Percentiles rank a stretch among this genome's conserved stretches.
Conservation (phyloP, 768 basidiomycete species). For the Chalciporus piperatus region DNA sequence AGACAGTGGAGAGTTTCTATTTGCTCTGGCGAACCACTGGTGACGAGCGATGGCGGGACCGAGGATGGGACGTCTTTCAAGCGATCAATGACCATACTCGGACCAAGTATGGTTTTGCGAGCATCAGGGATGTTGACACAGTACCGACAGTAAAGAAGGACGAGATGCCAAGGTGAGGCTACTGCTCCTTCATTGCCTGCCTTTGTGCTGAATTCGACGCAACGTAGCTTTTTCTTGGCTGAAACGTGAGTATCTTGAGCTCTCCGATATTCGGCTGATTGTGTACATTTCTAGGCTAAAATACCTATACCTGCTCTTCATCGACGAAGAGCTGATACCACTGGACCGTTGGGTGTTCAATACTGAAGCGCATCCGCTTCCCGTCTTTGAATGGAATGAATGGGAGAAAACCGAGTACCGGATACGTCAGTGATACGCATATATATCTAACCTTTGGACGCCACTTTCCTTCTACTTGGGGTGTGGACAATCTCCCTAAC, state of each 20-base stretch:
- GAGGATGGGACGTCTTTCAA: conserved; percentile 44
- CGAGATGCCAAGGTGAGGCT: conserved; percentile 44
- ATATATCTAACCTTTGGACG: not conserved
- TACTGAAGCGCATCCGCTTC: conserved; percentile 41
- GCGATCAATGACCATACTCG: conserved; percentile 48
- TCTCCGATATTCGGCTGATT: not conserved
- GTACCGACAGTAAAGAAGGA: conserved; percentile 33
- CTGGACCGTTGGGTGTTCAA: conserved; percentile 38
- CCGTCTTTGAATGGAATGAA: conserved; percentile 27
- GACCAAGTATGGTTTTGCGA: conserved; percentile 46
- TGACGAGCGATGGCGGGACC: conserved; percentile 48
- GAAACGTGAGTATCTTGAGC: conserved; percentile 20
- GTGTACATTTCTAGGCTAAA: conserved; percentile 10
- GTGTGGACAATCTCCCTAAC: no score
- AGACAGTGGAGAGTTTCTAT: conserved; percentile 56
- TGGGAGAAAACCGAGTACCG: conserved; percentile 19
- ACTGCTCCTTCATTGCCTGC: not conserved
- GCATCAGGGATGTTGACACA: conserved; percentile 37
- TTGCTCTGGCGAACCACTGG: conserved; percentile 53
- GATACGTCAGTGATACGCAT: conserved; percentile 3
- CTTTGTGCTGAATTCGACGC: not conserved
- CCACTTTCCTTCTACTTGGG: not conserved
- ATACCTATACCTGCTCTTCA: conserved; percentile 29
- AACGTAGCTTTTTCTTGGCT: conserved; percentile 40
- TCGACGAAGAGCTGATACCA: conserved; percentile 29